A percentile compares a stretch with the other conserved stretches of the same genome.
Conservation (phyloP, 2,329 filamentous ascomycete species). For the Cryphonectria nitschkei region DNA sequence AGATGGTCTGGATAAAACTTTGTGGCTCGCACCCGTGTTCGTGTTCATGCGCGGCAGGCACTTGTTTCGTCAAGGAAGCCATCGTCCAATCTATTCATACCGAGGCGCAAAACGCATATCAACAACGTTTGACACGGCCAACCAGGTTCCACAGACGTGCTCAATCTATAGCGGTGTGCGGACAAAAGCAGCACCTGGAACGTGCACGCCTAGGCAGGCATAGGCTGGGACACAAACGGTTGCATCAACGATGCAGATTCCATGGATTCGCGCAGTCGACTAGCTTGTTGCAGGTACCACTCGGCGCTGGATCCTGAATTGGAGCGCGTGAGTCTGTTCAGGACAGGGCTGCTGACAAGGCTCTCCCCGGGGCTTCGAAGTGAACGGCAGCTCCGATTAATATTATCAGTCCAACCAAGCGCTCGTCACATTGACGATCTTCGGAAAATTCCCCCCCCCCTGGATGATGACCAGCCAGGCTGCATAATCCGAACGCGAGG, state of each 20-base stretch:
- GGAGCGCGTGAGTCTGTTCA: neutral
- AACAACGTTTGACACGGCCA: neutral
- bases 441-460: conserved; percentile 7
- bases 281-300: conserved; percentile 9
- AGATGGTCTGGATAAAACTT: no score
- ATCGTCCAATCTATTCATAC: neutral
- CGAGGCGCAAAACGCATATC: conserved; percentile 3
- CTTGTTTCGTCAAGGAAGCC: neutral
- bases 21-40: conserved; percentile 2
- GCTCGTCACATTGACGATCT: conserved; percentile 10
- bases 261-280: neutral
- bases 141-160: neutral
- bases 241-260: conserved; percentile 5
- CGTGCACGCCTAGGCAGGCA: conserved; percentile 1
- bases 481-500: conserved; percentile 11
- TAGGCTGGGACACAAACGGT: conserved; percentile 11
- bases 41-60: neutral
- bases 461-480: neutral
- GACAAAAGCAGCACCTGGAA: conserved; percentile 12
- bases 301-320: neutral
- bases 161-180: neutral
- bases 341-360: neutral
- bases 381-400: conserved; percentile 7
- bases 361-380: neutral
- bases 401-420: conserved; percentile 1